Evolutionary conservation across 306 rosid genomes (phyloP).

Genomic region (Gastrolobium villosum): DNA sequence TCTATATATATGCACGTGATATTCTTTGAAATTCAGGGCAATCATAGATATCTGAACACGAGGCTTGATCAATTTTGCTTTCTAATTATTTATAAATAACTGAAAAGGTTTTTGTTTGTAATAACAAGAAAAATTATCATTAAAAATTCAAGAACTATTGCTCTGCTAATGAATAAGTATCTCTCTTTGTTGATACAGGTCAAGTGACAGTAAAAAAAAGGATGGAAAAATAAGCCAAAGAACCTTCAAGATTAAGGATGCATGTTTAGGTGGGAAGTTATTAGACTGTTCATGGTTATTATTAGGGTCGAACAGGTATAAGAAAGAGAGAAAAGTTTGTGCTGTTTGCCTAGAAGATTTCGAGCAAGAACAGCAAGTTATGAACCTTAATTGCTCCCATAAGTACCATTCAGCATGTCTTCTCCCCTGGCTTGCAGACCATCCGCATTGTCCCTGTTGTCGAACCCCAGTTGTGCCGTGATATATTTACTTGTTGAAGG

Average conservation of each 20-base stretch:
- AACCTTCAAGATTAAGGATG: not conserved
- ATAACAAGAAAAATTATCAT: not conserved
- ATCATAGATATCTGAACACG: not conserved
- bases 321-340: constrained; percentile 52
- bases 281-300: constrained; percentile 47
- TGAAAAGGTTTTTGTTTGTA: not conserved
- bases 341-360: constrained; percentile 53
- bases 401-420: constrained; percentile 58
- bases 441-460: constrained; percentile 59
- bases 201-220: constrained; percentile 31
- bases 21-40: not conserved
- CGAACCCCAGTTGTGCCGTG: constrained; percentile 28
- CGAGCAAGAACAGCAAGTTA: constrained; percentile 34
- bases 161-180: not conserved
- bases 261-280: constrained; percentile 45
- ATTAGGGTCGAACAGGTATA: constrained; percentile 22
- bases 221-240: constrained; percentile 39
- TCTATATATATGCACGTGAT: constrained; percentile 6
- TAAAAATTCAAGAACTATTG: no score
- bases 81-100: not conserved
- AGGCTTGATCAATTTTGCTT: not conserved
- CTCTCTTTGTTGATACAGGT: constrained; percentile 30
- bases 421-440: constrained; percentile 53
- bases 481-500: no score
- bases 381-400: constrained; percentile 57